phyloP scores from a whole-genome alignment of 495 filamentous ascomycete genomes.

The Antarctomyces pellizariae region DNA sequence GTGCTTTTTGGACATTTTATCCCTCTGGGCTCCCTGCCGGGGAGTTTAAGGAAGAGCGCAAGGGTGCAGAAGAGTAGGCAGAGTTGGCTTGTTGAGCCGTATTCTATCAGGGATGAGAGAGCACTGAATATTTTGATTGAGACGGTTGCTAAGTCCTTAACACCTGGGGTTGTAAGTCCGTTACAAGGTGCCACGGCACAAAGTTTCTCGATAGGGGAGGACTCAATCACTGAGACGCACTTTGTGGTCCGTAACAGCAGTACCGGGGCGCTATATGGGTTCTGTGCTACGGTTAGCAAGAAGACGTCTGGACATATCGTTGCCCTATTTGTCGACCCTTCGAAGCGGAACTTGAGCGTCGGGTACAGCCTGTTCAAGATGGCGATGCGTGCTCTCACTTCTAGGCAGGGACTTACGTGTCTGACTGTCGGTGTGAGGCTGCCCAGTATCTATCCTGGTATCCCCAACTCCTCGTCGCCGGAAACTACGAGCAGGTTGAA shows the following conservation, averaged over 20 bases:
- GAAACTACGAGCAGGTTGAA: too few relatives aligned
- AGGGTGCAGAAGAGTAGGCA: constrained; percentile 61
- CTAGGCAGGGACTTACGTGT: constrained; percentile 41
- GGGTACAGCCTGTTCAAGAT: constrained; percentile 66
- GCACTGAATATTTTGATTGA: constrained; percentile 46
- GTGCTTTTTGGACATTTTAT: constrained; percentile 56
- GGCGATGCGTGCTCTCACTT: constrained; percentile 47
- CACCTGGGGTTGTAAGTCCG: constrained; percentile 29
- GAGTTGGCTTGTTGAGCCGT: constrained; percentile 74
- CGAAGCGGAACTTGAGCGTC: constrained; percentile 63
- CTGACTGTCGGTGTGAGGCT: constrained; percentile 61
- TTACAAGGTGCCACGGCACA: constrained; percentile 44
- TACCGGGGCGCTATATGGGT: constrained; percentile 69
- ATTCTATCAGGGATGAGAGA: constrained; percentile 50
- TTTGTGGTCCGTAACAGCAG: constrained; percentile 83
- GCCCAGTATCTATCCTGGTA: constrained; percentile 57
- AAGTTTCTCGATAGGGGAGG: too few relatives aligned
- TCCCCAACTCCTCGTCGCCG: constrained; percentile 39
- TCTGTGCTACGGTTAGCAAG: constrained; percentile 68
- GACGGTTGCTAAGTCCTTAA: constrained; percentile 32
- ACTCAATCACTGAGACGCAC: constrained; percentile 63
- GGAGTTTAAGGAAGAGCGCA: constrained; percentile 59
- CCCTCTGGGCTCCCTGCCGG: constrained; percentile 50
- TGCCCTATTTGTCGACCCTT: constrained; percentile 61
- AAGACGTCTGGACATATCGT: constrained; percentile 53